A percentile compares a stretch with the other conserved stretches of the same genome.
These are phyloP conservation scores for Yarrowia osloensis DNA, from an alignment of 805 yeast species.

Conservation along the genomic window DNA sequence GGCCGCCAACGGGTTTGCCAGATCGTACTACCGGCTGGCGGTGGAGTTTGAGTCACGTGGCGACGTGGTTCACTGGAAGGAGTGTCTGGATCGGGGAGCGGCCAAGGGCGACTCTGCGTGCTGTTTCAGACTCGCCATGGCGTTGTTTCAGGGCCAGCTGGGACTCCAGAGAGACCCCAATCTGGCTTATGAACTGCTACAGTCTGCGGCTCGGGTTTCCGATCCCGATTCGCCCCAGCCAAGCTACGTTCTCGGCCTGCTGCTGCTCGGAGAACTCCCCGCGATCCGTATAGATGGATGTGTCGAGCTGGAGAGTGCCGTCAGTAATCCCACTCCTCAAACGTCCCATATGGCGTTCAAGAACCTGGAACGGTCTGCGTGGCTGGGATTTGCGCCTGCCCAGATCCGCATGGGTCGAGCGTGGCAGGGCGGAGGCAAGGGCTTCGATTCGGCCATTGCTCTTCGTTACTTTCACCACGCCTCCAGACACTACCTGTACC, in stretches of 20 bases:
- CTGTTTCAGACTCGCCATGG: slow-evolving; percentile 44
- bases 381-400: slow-evolving; percentile 45
- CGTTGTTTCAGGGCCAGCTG: slow-evolving; percentile 42
- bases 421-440: slow-evolving; percentile 42
- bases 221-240: slow-evolving; percentile 47
- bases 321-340: background rate
- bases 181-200: slow-evolving; percentile 38
- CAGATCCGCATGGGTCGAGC: slow-evolving; percentile 44
- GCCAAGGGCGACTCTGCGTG: slow-evolving; percentile 45
- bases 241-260: slow-evolving; percentile 44
- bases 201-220: slow-evolving; percentile 38
- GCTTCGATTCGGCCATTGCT: slow-evolving; percentile 41
- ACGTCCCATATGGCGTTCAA: slow-evolving; percentile 30
- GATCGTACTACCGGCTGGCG: slow-evolving; percentile 46
- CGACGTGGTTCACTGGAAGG: slow-evolving; percentile 40
- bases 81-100: slow-evolving; percentile 44
- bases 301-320: background rate
- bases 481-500: slow-evolving; percentile 42
- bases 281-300: slow-evolving; percentile 30
- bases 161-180: slow-evolving; percentile 37
- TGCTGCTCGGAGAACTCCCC: slow-evolving; percentile 43
- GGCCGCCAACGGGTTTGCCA: slow-evolving; percentile 39
- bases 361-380: slow-evolving; percentile 43
- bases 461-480: slow-evolving; percentile 43
- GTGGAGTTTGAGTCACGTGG: slow-evolving; percentile 41